Evolutionary conservation across 2,329 filamentous ascomycete species (phyloP).

Genomic region (Capronia coronata): DNA sequence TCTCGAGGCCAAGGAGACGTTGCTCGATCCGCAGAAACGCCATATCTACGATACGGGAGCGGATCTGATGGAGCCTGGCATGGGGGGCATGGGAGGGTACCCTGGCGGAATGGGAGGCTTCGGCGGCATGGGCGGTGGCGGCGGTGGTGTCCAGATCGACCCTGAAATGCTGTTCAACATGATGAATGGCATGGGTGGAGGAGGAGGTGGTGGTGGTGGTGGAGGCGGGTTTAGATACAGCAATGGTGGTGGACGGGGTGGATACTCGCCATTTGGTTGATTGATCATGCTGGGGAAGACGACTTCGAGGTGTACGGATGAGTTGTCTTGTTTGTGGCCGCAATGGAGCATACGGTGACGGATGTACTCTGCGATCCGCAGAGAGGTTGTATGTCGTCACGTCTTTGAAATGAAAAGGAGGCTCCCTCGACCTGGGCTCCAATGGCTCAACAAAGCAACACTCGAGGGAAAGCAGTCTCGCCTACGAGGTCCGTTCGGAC

Average conservation of each 20-base stretch:
- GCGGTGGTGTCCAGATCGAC: slow-evolving; percentile 39
- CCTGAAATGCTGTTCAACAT: slow-evolving; percentile 36
- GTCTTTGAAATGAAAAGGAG: too few relatives aligned
- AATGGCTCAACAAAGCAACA: too few relatives aligned
- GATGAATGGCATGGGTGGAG: slow-evolving; percentile 43
- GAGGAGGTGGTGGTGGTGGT: slow-evolving; percentile 30
- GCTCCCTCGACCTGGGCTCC: too few relatives aligned
- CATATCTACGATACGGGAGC: slow-evolving; percentile 87
- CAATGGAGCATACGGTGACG: not conserved
- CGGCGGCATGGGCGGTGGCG: slow-evolving; percentile 42
- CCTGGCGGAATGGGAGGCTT: slow-evolving; percentile 37
- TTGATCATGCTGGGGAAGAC: not conserved
- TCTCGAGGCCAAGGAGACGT: slow-evolving; percentile 89
- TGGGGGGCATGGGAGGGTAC: slow-evolving; percentile 60
- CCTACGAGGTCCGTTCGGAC: too few relatives aligned
- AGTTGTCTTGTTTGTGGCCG: too few relatives aligned
- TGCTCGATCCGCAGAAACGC: slow-evolving; percentile 92
- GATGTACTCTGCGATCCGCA: too few relatives aligned
- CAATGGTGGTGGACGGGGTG: slow-evolving; percentile 23
- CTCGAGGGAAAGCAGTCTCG: too few relatives aligned
- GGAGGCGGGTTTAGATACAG: slow-evolving; percentile 25
- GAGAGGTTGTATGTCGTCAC: too few relatives aligned
- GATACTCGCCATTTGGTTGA: slow-evolving; percentile 25
- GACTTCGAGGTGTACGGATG: too few relatives aligned
- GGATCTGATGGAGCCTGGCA: slow-evolving; percentile 78